Percentiles rank a stretch among this genome's conserved stretches.
Evolutionary conservation across 2,329 filamentous ascomycete species (phyloP).

Genomic region (Monilinia laxa): DNA sequence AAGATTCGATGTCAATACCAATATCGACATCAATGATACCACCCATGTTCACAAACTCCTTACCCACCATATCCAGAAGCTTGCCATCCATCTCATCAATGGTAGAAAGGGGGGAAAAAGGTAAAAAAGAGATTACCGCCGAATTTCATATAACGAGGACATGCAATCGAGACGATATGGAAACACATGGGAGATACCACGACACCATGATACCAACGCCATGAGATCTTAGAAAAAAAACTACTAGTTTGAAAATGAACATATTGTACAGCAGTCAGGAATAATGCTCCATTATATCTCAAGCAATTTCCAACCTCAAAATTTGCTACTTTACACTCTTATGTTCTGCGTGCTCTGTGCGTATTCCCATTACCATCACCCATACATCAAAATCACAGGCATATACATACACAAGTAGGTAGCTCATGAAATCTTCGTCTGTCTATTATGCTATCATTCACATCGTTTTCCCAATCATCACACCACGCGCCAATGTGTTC

Average conservation of each 20-base stretch:
- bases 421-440: constrained; percentile 15
- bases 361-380: background rate
- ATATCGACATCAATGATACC: too few relatives aligned
- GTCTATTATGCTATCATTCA: constrained; percentile 21
- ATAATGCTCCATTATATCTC: background rate
- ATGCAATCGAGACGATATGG: background rate
- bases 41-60: too few relatives aligned
- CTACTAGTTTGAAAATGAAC: too few relatives aligned
- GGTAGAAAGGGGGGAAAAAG: too few relatives aligned
- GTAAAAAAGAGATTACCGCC: too few relatives aligned
- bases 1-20: too few relatives aligned
- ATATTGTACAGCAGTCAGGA: background rate
- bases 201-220: background rate
- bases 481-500: constrained; percentile 14
- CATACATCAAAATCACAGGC: background rate
- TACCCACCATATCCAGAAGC: too few relatives aligned
- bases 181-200: background rate
- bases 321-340: background rate
- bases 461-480: constrained; percentile 16
- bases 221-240: background rate
- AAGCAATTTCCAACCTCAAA: background rate
- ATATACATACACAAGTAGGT: background rate
- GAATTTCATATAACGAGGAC: background rate
- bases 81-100: too few relatives aligned
- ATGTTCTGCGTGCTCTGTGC: background rate